Evolutionary conservation across 2,329 filamentous ascomycete genomes (phyloP).

Genomic region (Ascochyta koolunga): DNA sequence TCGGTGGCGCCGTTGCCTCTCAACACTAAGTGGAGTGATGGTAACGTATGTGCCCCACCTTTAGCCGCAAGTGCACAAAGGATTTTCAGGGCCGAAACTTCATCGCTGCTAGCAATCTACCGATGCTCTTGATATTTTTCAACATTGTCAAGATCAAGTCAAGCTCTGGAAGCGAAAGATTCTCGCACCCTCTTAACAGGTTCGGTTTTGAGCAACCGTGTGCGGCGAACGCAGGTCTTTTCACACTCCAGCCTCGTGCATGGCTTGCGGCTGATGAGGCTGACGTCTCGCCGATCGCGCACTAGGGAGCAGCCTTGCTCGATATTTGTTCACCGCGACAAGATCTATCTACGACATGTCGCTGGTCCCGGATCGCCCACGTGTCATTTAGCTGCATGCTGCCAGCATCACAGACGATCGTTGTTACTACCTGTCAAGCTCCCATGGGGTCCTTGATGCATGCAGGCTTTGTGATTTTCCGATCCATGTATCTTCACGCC

Average conservation of each 20-base stretch:
- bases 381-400: not conserved
- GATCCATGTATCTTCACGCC: not conserved
- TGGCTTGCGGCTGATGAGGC: not conserved
- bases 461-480: not conserved
- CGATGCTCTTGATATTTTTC: constrained; percentile 1
- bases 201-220: not conserved
- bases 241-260: not conserved
- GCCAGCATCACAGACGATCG: not conserved
- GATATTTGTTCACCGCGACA: not conserved
- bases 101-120: constrained; percentile 1
- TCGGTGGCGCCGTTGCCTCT: constrained; percentile 30
- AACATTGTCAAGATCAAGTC: constrained; percentile 8
- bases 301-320: constrained; percentile 1
- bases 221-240: constrained; percentile 1
- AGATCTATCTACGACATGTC: not conserved
- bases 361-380: not conserved
- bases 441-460: not conserved
- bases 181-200: constrained; percentile 4
- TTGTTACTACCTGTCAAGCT: not conserved
- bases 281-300: not conserved
- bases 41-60: constrained; percentile 30
- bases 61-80: constrained; percentile 31
- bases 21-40: constrained; percentile 28
- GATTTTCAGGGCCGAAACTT: constrained; percentile 32
- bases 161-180: constrained; percentile 6